Evolutionary conservation across 108 stramenopile genomes (phyloP).

Genomic region (Conticribra guillardii): DNA sequence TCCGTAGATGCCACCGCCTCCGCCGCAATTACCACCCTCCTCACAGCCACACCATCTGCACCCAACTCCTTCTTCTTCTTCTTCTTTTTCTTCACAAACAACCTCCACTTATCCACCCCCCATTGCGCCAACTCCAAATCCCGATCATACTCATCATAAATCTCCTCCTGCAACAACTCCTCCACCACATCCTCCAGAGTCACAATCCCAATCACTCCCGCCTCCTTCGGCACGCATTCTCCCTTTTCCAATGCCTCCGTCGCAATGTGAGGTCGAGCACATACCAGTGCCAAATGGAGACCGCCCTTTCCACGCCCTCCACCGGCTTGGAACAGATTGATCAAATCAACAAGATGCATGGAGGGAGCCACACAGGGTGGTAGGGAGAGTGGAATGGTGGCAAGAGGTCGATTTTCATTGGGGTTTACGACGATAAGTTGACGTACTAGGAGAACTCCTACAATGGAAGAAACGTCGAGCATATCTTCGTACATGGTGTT

Average conservation of each 20-base stretch:
- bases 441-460: constrained; percentile 63
- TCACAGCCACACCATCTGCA: not conserved
- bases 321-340: constrained; percentile 80
- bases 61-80: not conserved
- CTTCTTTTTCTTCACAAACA: constrained; percentile 44
- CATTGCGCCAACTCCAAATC: constrained; percentile 43
- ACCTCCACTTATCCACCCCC: constrained; percentile 59
- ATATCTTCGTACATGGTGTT: too few species aligned
- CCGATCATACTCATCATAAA: constrained; percentile 76
- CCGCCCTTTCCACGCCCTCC: constrained; percentile 48
- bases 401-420: constrained; percentile 55
- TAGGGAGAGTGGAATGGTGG: constrained; percentile 58
- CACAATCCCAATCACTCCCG: constrained; percentile 78
- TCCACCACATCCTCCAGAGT: constrained; percentile 86
- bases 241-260: constrained; percentile 52
- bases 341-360: constrained; percentile 69
- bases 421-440: constrained; percentile 74
- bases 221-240: constrained; percentile 56
- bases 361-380: constrained; percentile 73
- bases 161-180: constrained; percentile 78
- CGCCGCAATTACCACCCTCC: too few species aligned
- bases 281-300: constrained; percentile 77
- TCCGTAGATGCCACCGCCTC: too few species aligned
- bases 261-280: constrained; percentile 60
- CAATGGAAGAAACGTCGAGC: constrained; percentile 39